These are phyloP conservation scores for Endothia cerciana DNA, from an alignment of 2,329 filamentous ascomycete species.

Conservation along the genomic window DNA sequence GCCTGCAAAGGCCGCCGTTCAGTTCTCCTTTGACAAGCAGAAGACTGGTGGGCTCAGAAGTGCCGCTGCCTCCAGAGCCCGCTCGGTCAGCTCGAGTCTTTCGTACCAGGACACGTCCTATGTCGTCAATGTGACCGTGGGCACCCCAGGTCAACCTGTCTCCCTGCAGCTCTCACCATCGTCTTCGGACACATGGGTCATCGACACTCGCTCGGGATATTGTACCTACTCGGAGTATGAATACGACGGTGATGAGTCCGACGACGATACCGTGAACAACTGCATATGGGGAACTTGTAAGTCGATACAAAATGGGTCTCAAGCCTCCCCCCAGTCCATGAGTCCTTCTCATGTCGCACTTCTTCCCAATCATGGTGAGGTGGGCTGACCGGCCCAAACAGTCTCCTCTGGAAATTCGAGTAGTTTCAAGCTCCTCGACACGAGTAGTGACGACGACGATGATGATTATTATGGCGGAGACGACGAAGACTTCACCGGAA, in stretches of 20 bases:
- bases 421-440: slow-evolving; percentile 31
- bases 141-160: slow-evolving; percentile 37
- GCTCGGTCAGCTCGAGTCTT: slow-evolving; percentile 19
- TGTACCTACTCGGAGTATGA: slow-evolving; percentile 22
- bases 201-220: slow-evolving; percentile 29
- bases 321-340: not conserved
- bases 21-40: slow-evolving; percentile 22
- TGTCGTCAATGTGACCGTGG: slow-evolving; percentile 35
- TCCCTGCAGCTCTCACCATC: slow-evolving; percentile 35
- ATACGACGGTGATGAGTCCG: slow-evolving; percentile 8
- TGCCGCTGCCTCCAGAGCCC: not conserved
- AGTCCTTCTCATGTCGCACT: not conserved
- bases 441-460: slow-evolving; percentile 15
- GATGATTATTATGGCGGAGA: slow-evolving; percentile 21
- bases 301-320: not conserved
- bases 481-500: slow-evolving; percentile 19
- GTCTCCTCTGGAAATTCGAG: slow-evolving; percentile 30
- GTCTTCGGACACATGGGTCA: slow-evolving; percentile 36
- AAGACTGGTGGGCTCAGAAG: not conserved
- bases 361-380: not conserved
- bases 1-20: slow-evolving; percentile 18
- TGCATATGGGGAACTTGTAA: slow-evolving; percentile 36
- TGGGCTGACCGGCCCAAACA: slow-evolving; percentile 21
- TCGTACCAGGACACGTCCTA: slow-evolving; percentile 31
- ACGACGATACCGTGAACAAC: not conserved